phyloP scores from a whole-genome alignment of 2,329 filamentous ascomycete genomes.

The Chaetothyriales sp. region DNA sequence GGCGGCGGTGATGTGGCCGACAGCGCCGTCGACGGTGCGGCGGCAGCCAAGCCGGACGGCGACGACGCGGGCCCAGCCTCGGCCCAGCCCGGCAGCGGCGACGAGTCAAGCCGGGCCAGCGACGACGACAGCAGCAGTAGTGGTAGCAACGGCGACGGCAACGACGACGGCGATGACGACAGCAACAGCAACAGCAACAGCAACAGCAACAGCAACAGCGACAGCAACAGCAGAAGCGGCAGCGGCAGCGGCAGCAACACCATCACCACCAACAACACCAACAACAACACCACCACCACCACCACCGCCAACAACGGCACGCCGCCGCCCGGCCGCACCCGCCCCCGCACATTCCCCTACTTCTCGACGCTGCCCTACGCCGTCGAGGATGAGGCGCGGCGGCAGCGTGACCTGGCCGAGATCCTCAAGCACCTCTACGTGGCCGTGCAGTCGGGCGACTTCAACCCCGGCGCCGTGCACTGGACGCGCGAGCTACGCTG shows the following conservation, averaged over 20 bases:
- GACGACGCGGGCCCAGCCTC: neutral
- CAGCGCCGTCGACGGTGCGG: neutral
- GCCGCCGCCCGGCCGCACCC: constrained; percentile 52
- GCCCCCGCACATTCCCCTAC: constrained; percentile 84
- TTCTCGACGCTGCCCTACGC: constrained; percentile 78
- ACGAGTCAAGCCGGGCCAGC: neutral
- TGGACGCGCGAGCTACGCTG: constrained; percentile 93
- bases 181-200: no score
- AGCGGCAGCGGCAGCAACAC: no score
- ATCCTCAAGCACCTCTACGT: constrained; percentile 93
- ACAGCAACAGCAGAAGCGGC: no score
- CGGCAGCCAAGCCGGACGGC: neutral
- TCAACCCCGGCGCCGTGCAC: constrained; percentile 81
- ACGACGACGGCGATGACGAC: constrained; percentile 22
- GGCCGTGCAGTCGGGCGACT: constrained; percentile 81
- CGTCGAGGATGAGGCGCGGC: constrained; percentile 65
- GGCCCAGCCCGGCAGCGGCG: neutral
- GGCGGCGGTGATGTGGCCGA: neutral
- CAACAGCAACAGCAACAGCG: no score
- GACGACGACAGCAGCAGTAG: neutral
- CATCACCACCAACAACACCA: no score
- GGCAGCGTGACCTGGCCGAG: constrained; percentile 65
- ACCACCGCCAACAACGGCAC: constrained; percentile 24
- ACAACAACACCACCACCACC: neutral
- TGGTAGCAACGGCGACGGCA: neutral